Evolutionary conservation across 2,329 filamentous ascomycete genomes (phyloP).

Genomic region (Exutisphaerella laricina): DNA sequence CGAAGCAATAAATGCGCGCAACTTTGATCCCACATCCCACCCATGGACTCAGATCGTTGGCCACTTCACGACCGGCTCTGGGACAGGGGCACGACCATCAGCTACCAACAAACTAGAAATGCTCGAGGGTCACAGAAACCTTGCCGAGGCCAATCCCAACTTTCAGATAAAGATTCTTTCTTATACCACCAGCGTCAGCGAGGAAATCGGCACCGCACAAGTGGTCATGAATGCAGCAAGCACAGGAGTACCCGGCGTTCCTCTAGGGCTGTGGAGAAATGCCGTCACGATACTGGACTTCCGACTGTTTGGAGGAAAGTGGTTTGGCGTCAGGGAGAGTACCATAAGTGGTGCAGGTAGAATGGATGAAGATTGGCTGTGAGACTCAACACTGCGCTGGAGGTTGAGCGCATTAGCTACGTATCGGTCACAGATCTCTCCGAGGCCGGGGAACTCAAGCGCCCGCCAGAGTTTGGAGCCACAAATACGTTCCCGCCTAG

Average conservation of each 20-base stretch:
- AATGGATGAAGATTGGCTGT: slow-evolving; percentile 9
- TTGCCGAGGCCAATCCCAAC: slow-evolving; percentile 3
- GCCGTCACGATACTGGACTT: slow-evolving; percentile 8
- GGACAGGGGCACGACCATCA: slow-evolving; percentile 2
- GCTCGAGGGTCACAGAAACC: slow-evolving; percentile 5
- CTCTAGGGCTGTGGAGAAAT: slow-evolving; percentile 6
- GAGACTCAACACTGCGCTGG: slow-evolving; percentile 1
- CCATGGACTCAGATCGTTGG: slow-evolving; percentile 3
- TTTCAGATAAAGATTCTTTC: slow-evolving; percentile 3
- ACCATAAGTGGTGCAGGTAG: slow-evolving; percentile 5
- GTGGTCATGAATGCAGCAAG: slow-evolving; percentile 7
- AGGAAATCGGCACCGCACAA: slow-evolving; percentile 8
- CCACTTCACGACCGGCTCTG: slow-evolving; percentile 5
- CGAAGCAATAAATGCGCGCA: slow-evolving; percentile 7
- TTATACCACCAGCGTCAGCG: slow-evolving; percentile 4
- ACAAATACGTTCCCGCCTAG: no score
- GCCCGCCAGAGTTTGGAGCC: no score
- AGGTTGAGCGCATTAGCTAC: no score
- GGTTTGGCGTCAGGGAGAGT: slow-evolving; percentile 6
- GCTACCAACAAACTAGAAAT: slow-evolving; percentile 5
- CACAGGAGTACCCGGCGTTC: slow-evolving; percentile 5
- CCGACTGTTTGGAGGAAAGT: slow-evolving; percentile 1
- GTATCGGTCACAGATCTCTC: no score
- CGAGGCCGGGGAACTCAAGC: no score
- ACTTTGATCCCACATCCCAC: background rate